phyloP scores from a whole-genome alignment of 2,329 filamentous ascomycete genomes.

The Penicillium sp. region DNA sequence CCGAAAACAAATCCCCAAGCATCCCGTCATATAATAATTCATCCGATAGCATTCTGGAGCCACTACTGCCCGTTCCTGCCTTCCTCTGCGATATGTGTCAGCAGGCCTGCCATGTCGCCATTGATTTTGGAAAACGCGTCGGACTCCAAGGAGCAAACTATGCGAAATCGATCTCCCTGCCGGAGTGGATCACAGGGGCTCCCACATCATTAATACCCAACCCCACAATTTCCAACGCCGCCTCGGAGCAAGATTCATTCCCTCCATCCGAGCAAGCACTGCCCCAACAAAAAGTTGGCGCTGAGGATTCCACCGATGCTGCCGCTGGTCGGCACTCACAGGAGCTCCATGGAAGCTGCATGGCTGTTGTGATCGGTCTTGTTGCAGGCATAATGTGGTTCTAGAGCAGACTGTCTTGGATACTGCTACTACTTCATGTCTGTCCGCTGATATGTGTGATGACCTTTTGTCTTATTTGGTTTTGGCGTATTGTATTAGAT shows the following conservation, averaged over 20 bases:
- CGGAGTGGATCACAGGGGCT: neutral
- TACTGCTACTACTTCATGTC: neutral
- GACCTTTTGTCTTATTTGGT: conserved; percentile 15
- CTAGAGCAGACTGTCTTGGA: conserved; percentile 12
- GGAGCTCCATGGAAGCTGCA: conserved; percentile 37
- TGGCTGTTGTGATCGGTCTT: conserved; percentile 40
- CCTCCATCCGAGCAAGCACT: neutral
- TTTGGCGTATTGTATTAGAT: conserved; percentile 9
- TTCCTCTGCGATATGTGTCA: conserved; percentile 29
- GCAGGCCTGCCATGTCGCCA: conserved; percentile 33
- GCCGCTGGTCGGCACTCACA: conserved; percentile 27
- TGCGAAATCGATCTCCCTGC: conserved; percentile 3
- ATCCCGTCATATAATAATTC: conserved; percentile 1
- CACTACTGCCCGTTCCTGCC: conserved; percentile 10
- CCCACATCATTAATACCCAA: neutral
- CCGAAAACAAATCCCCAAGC: conserved; percentile 8
- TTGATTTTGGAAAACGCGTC: conserved; percentile 14
- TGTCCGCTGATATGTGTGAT: conserved; percentile 18
- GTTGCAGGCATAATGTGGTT: conserved; percentile 42
- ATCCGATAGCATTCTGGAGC: neutral
- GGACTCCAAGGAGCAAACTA: conserved; percentile 4
- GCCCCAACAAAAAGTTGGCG: conserved; percentile 13
- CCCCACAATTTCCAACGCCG: neutral
- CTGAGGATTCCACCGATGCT: conserved; percentile 27
- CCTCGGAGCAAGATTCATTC: conserved; percentile 1